Conservation (phyloP, 495 filamentous ascomycete species). For the Aspergillus kassunensis region DNA sequence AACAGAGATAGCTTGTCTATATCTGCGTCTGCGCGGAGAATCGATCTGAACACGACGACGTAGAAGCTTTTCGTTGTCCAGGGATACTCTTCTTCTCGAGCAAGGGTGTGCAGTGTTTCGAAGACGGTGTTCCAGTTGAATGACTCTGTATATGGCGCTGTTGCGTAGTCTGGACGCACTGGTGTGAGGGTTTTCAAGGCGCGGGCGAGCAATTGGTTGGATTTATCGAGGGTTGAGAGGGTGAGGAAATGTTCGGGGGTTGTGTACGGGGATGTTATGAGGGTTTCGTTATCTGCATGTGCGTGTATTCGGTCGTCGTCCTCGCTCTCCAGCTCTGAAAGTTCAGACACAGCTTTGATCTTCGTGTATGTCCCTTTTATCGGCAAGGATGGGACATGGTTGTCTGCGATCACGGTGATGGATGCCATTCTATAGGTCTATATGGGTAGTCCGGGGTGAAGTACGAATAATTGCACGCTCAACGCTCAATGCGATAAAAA, state of each 20-base stretch:
- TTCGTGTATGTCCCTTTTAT: not conserved
- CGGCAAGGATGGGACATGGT: not conserved
- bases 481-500: constrained; percentile 5
- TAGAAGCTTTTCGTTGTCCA: constrained; percentile 72
- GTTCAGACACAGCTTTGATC: no score
- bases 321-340: no score
- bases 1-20: constrained; percentile 58
- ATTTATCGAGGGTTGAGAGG: constrained; percentile 55
- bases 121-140: constrained; percentile 77
- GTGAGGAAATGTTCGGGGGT: constrained; percentile 65
- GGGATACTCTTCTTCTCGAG: constrained; percentile 28
- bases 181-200: constrained; percentile 61
- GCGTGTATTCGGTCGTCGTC: no score
- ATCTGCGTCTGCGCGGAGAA: constrained; percentile 57
- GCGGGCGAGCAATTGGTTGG: constrained; percentile 65
- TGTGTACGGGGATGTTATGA: constrained; percentile 73
- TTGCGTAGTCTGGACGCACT: constrained; percentile 68
- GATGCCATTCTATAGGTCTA: not conserved
- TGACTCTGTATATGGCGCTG: constrained; percentile 63
- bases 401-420: not conserved
- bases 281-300: constrained; percentile 15
- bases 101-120: constrained; percentile 40
- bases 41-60: constrained; percentile 76
- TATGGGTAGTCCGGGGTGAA: not conserved
- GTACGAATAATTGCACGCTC: not conserved